phyloP scores from a whole-genome alignment of 495 filamentous ascomycete genomes.

The Xeromyces bisporus region DNA sequence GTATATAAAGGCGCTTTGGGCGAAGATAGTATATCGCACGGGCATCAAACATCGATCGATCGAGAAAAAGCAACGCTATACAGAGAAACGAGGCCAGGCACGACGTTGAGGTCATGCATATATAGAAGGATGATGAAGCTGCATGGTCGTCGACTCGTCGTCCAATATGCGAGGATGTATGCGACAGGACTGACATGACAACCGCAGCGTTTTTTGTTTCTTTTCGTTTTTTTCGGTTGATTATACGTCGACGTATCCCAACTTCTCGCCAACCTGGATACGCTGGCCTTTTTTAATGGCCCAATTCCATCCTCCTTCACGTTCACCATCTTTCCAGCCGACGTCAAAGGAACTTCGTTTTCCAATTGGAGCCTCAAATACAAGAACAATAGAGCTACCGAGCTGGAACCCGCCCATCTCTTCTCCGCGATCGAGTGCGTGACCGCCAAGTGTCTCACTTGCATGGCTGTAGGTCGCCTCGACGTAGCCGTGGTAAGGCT shows the following conservation, averaged over 20 bases:
- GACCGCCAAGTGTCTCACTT: constrained; percentile 58
- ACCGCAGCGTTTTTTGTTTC: no score
- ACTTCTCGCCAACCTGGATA: constrained; percentile 71
- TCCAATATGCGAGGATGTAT: no score
- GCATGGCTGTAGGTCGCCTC: constrained; percentile 80
- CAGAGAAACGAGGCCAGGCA: no score
- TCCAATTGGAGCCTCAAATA: constrained; percentile 83
- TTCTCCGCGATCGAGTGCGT: constrained; percentile 70
- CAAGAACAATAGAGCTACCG: constrained; percentile 86
- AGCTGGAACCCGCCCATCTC: constrained; percentile 98
- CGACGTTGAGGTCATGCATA: no score
- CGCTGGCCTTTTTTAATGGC: constrained; percentile 66
- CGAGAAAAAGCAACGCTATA: no score
- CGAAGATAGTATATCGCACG: no score
- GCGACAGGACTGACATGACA: no score
- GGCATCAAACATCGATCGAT: no score
- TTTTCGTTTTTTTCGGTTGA: no score
- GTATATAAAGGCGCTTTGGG: no score
- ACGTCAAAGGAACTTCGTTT: constrained; percentile 45
- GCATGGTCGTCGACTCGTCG: no score
- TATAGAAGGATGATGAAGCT: no score
- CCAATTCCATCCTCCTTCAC: constrained; percentile 65
- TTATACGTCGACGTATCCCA: constrained; percentile 45
- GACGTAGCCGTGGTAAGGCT: constrained; percentile 68
- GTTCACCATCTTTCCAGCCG: constrained; percentile 37